These are phyloP conservation scores for Diaporthe citriasiana DNA, from an alignment of 2,329 filamentous ascomycete species.

Conservation along the genomic window DNA sequence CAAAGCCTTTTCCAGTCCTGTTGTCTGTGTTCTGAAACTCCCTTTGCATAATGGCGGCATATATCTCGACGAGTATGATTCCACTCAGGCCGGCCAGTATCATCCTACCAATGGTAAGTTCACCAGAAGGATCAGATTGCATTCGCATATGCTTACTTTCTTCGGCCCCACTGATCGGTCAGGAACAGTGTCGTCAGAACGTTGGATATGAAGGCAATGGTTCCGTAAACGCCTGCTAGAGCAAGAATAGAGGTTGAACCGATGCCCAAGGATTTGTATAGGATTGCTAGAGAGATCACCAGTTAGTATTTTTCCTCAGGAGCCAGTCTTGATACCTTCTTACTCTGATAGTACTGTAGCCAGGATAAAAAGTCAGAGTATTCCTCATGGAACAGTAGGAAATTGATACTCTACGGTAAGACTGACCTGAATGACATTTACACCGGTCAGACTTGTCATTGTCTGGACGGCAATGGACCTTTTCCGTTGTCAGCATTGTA, in stretches of 20 bases:
- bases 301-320: neutral
- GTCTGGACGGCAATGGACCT: slow-evolving; percentile 67
- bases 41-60: slow-evolving; percentile 70
- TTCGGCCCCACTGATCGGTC: slow-evolving; percentile 70
- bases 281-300: slow-evolving; percentile 55
- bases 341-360: slow-evolving; percentile 41
- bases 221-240: slow-evolving; percentile 68
- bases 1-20: slow-evolving; percentile 69
- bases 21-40: slow-evolving; percentile 69
- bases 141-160: slow-evolving; percentile 56
- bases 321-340: slow-evolving; percentile 37
- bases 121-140: too few relatives aligned
- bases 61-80: slow-evolving; percentile 70
- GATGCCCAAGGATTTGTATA: slow-evolving; percentile 69
- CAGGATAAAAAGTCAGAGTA: slow-evolving; percentile 45
- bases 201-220: slow-evolving; percentile 65
- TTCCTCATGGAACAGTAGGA: neutral
- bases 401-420: fast-evolving
- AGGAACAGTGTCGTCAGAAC: slow-evolving; percentile 65
- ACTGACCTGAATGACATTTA: slow-evolving; percentile 65
- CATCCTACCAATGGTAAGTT: slow-evolving; percentile 57
- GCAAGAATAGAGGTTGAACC: slow-evolving; percentile 63
- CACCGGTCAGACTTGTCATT: slow-evolving; percentile 69
- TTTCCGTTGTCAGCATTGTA: neutral
- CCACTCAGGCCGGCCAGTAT: slow-evolving; percentile 65